A percentile compares a stretch with the other conserved stretches of the same genome.
Evolutionary conservation across 345 rosid species (phyloP).

Genomic region (Hibiscus mutabilis): DNA sequence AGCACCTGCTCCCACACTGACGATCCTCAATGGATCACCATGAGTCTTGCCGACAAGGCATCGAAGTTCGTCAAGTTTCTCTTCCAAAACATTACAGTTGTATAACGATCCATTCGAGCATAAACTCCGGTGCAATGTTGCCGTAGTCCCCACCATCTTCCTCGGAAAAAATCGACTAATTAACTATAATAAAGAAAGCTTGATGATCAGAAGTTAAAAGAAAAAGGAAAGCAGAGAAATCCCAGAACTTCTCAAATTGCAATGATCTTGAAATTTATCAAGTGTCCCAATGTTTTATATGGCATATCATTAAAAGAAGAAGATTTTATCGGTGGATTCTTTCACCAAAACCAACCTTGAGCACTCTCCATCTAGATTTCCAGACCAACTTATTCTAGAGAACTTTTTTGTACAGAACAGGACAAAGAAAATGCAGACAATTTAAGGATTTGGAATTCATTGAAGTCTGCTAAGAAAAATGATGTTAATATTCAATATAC

Average conservation of each 20-base stretch:
- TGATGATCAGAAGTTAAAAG: conserved; percentile 7
- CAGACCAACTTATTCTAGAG: conserved; percentile 25
- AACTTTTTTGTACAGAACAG: neutral
- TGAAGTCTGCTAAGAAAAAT: conserved; percentile 8
- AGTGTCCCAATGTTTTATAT: conserved; percentile 13
- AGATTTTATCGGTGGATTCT: conserved; percentile 32
- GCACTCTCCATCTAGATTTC: conserved; percentile 14
- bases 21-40: conserved; percentile 69
- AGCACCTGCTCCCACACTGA: conserved; percentile 79
- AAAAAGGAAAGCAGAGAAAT: neutral
- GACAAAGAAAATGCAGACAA: neutral
- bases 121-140: conserved; percentile 14
- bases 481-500: too few relatives aligned
- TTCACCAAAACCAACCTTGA: conserved; percentile 32
- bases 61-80: conserved; percentile 65
- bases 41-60: conserved; percentile 44
- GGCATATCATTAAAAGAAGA: conserved; percentile 18
- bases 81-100: conserved; percentile 46
- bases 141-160: conserved; percentile 58
- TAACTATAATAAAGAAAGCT: neutral
- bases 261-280: neutral
- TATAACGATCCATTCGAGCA: conserved; percentile 37
- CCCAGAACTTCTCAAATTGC: conserved; percentile 3
- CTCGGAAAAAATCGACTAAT: neutral
- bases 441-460: neutral